Base-by-base conservation (phyloP, 2,329 filamentous ascomycete genomes). In the Xylariaceae sp. region DNA sequence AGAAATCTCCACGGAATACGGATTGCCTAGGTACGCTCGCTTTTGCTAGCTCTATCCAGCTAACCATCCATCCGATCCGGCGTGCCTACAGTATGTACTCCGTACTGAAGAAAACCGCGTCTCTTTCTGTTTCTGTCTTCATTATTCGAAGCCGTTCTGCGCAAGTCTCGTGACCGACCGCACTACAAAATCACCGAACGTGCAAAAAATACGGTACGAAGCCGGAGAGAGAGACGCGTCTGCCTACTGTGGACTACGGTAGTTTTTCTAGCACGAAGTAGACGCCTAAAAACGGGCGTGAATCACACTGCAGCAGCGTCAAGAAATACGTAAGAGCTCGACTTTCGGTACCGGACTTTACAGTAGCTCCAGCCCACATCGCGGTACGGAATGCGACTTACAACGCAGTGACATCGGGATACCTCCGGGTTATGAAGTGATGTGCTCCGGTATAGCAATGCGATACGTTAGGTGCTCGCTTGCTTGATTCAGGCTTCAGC, bases 141-240 rank as follows among this genome's bases (percentile, higher is more conserved):
- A 5, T 6, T 30, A 5, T 10, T 34, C 45, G 53, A 53, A 23
- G 49, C 34, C 39, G 23, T 48, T 42, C 35, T 30, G 11, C 37
- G 42, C 30, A 44, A 57, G 58, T 49, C 56, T 63, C 61, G 61
- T 63, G 56, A 30, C 61, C 61, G 42, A 63, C 61, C 56, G 48
- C 7, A 35, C 30, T 52, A 37, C 51, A 42, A 61, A 59, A 53
- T 45, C 48, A 56, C 49, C 56, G 23, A 30, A 5, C 23, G 23
- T 57, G 52, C 47, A 53, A 53, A 56, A 44, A 4, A 47, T 23
- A 37, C 49, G 47, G 47, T 8, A 49, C 15, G 23, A 49, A 49
- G 15, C 47, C 23, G 51, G 30, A 15, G 15, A 11, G 4, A 15
- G 4, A 15, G 18, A 35, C 11, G 9, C 42, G 13, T n/a, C 5